Evolutionary conservation across 306 rosid species (phyloP).

Genomic region (Begonia masoniana): DNA sequence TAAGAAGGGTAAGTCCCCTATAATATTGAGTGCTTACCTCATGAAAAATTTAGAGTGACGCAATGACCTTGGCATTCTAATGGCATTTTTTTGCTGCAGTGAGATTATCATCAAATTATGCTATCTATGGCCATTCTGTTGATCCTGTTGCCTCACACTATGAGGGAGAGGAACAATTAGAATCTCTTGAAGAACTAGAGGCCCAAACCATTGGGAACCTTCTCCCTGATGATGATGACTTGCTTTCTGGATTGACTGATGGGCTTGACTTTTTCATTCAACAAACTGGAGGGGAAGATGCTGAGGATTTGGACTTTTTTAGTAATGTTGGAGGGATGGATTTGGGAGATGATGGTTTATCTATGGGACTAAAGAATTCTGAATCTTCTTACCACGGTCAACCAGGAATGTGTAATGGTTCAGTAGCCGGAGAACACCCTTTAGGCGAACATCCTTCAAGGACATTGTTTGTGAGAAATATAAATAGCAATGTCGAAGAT

Average conservation of each 20-base stretch:
- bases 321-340: slow-evolving; percentile 42
- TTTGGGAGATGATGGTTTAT: slow-evolving; percentile 23
- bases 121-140: slow-evolving; percentile 28
- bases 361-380: slow-evolving; percentile 17
- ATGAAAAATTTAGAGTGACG: no score
- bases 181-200: slow-evolving; percentile 31
- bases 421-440: slow-evolving; percentile 28
- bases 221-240: slow-evolving; percentile 32
- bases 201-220: slow-evolving; percentile 41
- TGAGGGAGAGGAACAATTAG: slow-evolving; percentile 30
- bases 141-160: slow-evolving; percentile 31
- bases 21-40: no score
- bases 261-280: slow-evolving; percentile 21
- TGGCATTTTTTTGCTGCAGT: slow-evolving; percentile 13
- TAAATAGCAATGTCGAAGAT: slow-evolving; percentile 36
- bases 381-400: slow-evolving; percentile 15
- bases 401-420: slow-evolving; percentile 16
- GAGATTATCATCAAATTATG: slow-evolving; percentile 16
- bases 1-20: slow-evolving; percentile 25
- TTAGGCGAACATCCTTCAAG: slow-evolving; percentile 36
- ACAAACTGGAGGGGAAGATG: slow-evolving; percentile 20
- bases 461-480: slow-evolving; percentile 36
- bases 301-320: slow-evolving; percentile 29
- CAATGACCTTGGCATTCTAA: no score
- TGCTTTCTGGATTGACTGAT: slow-evolving; percentile 30